Percentiles rank a stretch among this genome's conserved stretches.
phyloP scores from a whole-genome alignment of 2,329 filamentous ascomycete species.

The Penicillium oxalicum region DNA sequence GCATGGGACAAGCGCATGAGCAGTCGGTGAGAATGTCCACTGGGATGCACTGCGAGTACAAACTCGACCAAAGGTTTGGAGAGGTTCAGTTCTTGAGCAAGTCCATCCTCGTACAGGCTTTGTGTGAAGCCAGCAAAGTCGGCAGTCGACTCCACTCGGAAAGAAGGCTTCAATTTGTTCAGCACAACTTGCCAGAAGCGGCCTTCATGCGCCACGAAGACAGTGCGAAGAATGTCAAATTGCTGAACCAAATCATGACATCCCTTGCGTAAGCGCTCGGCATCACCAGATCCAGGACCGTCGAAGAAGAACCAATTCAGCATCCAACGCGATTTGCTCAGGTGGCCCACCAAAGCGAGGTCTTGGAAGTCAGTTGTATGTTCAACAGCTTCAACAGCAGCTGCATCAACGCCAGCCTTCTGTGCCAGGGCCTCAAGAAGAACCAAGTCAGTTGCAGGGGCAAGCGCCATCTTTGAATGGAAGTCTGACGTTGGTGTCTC shows the following conservation, averaged over 20 bases:
- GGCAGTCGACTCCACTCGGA: constrained; percentile 4
- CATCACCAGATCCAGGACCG: constrained; percentile 8
- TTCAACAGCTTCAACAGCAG: neutral
- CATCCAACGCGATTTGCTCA: neutral
- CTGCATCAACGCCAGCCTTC: neutral
- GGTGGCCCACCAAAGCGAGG: constrained; percentile 6
- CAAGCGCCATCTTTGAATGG: neutral
- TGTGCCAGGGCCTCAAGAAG: constrained; percentile 22
- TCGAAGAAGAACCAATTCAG: constrained; percentile 11
- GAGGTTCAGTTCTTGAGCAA: neutral
- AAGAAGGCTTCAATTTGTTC: constrained; percentile 10
- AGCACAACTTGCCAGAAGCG: constrained; percentile 39
- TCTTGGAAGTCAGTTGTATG: constrained; percentile 17
- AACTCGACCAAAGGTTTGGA: constrained; percentile 3
- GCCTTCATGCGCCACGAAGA: constrained; percentile 45
- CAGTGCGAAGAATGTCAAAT: constrained; percentile 49
- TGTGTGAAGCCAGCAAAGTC: neutral
- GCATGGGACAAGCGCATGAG: constrained; percentile 11
- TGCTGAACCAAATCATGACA: constrained; percentile 13
- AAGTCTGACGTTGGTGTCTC: neutral
- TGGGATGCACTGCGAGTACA: constrained; percentile 3
- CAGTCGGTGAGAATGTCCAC: constrained; percentile 2
- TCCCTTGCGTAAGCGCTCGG: constrained; percentile 8
- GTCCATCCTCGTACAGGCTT: neutral
- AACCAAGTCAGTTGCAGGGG: constrained; percentile 9